phyloP scores from a whole-genome alignment of 1,284 basidiomycete species.

The Marasmius tenuissimus region DNA sequence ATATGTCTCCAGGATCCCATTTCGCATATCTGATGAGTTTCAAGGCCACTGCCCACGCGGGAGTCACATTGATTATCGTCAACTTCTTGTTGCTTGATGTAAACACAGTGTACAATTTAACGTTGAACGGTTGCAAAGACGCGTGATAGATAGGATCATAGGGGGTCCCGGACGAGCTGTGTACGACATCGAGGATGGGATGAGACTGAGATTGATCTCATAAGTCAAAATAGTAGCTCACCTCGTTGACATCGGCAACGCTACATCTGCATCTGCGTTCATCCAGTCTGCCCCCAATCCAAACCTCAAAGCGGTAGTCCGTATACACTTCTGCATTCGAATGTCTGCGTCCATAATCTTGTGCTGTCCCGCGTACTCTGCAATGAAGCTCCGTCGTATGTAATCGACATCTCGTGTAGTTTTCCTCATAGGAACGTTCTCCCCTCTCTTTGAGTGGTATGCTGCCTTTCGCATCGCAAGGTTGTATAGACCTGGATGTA shows the following conservation, averaged over 20 bases:
- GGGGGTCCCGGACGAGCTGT: conserved; percentile 27
- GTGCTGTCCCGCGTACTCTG: conserved; percentile 44
- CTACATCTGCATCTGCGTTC: conserved; percentile 68
- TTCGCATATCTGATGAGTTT: conserved; percentile 68
- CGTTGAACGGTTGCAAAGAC: conserved; percentile 47
- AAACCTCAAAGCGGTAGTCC: conserved; percentile 49
- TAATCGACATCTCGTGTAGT: conserved; percentile 67
- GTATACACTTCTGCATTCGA: conserved; percentile 54
- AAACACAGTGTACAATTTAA: conserved; percentile 58
- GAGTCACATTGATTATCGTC: conserved; percentile 57
- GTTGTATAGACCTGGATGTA: conserved; percentile 45
- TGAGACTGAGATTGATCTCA: not conserved
- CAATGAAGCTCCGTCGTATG: conserved; percentile 55
- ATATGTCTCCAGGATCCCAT: conserved; percentile 53
- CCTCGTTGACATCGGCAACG: conserved; percentile 61
- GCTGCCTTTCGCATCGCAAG: conserved; percentile 34
- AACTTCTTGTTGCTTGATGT: conserved; percentile 45
- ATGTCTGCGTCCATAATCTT: conserved; percentile 50
- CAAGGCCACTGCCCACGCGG: conserved; percentile 67
- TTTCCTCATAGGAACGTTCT: conserved; percentile 32
- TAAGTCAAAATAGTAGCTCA: conserved; percentile 33
- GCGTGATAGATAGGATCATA: conserved; percentile 63
- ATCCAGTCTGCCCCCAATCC: conserved; percentile 67
- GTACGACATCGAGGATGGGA: conserved; percentile 19
- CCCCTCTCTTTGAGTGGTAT: conserved; percentile 5